These are phyloP conservation scores for Tulasnella sp. DNA, from an alignment of 768 basidiomycete genomes.

Conservation along the genomic window DNA sequence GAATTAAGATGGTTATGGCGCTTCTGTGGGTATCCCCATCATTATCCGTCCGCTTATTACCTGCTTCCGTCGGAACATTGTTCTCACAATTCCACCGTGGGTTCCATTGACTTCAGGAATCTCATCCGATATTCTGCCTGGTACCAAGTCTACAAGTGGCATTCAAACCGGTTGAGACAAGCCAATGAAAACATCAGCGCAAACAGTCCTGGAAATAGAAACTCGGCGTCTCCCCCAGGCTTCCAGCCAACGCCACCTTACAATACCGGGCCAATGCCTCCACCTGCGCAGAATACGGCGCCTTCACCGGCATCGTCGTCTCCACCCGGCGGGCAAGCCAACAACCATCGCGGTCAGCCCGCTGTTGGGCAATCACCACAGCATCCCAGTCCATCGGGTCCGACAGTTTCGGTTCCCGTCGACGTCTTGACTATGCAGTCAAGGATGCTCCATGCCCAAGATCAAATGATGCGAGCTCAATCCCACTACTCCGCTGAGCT, in stretches of 20 bases:
- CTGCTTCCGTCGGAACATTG: constrained; percentile 1
- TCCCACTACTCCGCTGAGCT: neutral
- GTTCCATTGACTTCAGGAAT: constrained; percentile 7
- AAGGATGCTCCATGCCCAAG: constrained; percentile 2
- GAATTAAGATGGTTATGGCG: constrained; percentile 5
- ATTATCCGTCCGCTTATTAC: neutral
- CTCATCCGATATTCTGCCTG: constrained; percentile 13
- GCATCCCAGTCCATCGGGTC: neutral
- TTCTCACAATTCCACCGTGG: constrained; percentile 7
- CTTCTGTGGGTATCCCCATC: constrained; percentile 12
- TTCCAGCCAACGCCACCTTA: constrained; percentile 15
- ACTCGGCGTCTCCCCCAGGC: constrained; percentile 11
- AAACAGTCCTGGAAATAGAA: neutral
- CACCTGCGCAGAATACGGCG: constrained; percentile 9
- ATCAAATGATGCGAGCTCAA: constrained; percentile 3
- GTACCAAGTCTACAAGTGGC: neutral
- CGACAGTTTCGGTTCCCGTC: neutral
- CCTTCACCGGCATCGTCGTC: constrained; percentile 19
- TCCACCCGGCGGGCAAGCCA: constrained; percentile 2
- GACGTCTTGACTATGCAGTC: constrained; percentile 1
- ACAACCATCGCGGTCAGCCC: neutral
- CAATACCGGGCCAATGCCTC: neutral
- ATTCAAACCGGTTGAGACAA: constrained; percentile 8
- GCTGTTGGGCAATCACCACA: constrained; percentile 9
- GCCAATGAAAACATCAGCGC: neutral